Evolutionary conservation across 2,329 filamentous ascomycete species (phyloP), one percentile per base, ranked within the genome.

Genomic region (Neospermospora avenae): DNA sequence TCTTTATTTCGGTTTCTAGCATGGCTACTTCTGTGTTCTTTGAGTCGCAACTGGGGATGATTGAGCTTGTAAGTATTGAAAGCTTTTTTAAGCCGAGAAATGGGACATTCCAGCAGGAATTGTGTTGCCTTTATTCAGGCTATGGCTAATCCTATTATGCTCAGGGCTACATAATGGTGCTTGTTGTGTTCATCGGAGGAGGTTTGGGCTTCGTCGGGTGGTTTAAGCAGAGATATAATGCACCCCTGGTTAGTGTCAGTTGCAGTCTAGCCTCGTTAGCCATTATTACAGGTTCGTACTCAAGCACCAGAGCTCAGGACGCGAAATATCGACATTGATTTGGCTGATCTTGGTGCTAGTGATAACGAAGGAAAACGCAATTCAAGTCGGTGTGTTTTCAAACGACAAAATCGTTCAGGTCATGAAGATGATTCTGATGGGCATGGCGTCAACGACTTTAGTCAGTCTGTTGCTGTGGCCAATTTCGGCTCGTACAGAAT

Each of bases 21-120:
- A 97, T 97, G 93, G 88, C 83, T n/a, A 84, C 93, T 2, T 90
- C 91, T 2, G 87, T 91, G 48, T 83, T 93, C 63, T 91, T 96
- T 64, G 88, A 88, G 57, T 81, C 83, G 14, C 80, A 84, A 3
- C 77, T 89, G 41, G 80, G 88, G 57, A 77, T 89, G 57, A 83
- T 91, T 24, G 77, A 84, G 8, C 74, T 95, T 37, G 46, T 49
- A 49, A 42, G 39, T 42, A 8, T 20, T 42, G n/a, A 18, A n/a
- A 8, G n/a, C n/a, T 18, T 18, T 42, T 6, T 18, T n/a, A n/a
- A n/a, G n/a, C n/a, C n/a, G n/a, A n/a, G n/a, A n/a, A n/a, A n/a
- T n/a, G n/a, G n/a, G n/a, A n/a, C n/a, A n/a, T n/a, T n/a, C n/a
- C n/a, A n/a, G n/a, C n/a, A n/a, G n/a, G n/a, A n/a, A n/a, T n/a